Conservation (phyloP, 2,329 filamentous ascomycete genomes). For the Fusarium xylarioides region DNA sequence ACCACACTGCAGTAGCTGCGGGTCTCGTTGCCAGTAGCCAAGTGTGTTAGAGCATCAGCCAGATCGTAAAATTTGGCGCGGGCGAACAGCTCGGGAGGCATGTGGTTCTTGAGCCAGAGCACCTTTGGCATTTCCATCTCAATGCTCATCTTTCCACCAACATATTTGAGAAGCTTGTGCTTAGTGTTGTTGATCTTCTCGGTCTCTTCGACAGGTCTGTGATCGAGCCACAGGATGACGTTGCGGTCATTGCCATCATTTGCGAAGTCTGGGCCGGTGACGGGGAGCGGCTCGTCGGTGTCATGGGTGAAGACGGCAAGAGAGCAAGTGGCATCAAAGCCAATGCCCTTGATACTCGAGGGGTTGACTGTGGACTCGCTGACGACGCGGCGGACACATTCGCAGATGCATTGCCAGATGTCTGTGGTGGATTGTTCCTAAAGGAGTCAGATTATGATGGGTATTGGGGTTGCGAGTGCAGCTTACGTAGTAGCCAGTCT, state of each 20-base stretch:
- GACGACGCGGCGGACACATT: slow-evolving; percentile 84
- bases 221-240: slow-evolving; percentile 96
- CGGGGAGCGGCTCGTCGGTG: slow-evolving; percentile 88
- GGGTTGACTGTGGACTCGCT: slow-evolving; percentile 82
- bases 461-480: not conserved
- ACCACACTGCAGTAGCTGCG: slow-evolving; percentile 95
- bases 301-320: slow-evolving; percentile 89
- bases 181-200: slow-evolving; percentile 91
- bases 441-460: slow-evolving; percentile 6
- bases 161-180: slow-evolving; percentile 93
- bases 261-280: slow-evolving; percentile 84
- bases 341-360: slow-evolving; percentile 83
- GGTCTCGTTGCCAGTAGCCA: slow-evolving; percentile 91
- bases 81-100: slow-evolving; percentile 89
- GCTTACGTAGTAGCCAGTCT: slow-evolving; percentile 77
- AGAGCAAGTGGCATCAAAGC: slow-evolving; percentile 99
- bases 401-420: slow-evolving; percentile 95
- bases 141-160: slow-evolving; percentile 97
- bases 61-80: slow-evolving; percentile 98
- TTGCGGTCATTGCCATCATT: slow-evolving; percentile 87
- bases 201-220: slow-evolving; percentile 89
- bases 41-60: slow-evolving; percentile 89
- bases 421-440: slow-evolving; percentile 97
- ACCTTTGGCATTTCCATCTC: slow-evolving; percentile 99
- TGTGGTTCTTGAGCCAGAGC: slow-evolving; percentile 97